A percentile compares a stretch with the other conserved stretches of the same genome.
phyloP scores from a whole-genome alignment of 2,329 filamentous ascomycete species.

The Ceratocystis eucalypticola region DNA sequence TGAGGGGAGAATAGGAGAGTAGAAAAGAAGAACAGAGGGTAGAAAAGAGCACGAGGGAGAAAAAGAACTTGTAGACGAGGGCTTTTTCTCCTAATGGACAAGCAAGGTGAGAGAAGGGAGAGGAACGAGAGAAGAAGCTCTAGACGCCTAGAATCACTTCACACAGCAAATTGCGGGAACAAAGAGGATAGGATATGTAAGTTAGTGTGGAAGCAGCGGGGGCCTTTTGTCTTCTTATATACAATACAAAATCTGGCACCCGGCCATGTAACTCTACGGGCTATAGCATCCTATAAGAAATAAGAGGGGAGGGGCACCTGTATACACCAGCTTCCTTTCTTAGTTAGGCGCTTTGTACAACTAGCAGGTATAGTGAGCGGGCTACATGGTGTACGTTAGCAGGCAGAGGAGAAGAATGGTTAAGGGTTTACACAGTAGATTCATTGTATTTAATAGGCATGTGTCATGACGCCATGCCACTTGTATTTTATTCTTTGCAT shows the following conservation, averaged over 20 bases:
- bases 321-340: neutral
- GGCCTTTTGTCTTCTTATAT: conserved; percentile 11
- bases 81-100: neutral
- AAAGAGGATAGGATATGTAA: neutral
- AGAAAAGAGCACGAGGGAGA: neutral
- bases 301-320: neutral
- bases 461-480: too few relatives aligned
- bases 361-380: neutral
- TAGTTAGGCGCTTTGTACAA: neutral
- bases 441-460: too few relatives aligned
- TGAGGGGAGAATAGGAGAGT: neutral
- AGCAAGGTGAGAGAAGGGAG: neutral
- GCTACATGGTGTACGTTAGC: neutral
- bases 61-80: neutral
- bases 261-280: conserved; percentile 3
- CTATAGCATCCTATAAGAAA: neutral
- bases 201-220: neutral
- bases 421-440: too few relatives aligned
- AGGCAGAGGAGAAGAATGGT: neutral
- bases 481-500: too few relatives aligned
- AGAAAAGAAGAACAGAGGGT: neutral
- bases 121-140: neutral
- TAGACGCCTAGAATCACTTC: neutral
- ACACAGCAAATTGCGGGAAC: neutral
- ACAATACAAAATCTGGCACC: neutral